Base-by-base conservation (phyloP, 352 stramenopile species). In the Globisporangium cystogenes region DNA sequence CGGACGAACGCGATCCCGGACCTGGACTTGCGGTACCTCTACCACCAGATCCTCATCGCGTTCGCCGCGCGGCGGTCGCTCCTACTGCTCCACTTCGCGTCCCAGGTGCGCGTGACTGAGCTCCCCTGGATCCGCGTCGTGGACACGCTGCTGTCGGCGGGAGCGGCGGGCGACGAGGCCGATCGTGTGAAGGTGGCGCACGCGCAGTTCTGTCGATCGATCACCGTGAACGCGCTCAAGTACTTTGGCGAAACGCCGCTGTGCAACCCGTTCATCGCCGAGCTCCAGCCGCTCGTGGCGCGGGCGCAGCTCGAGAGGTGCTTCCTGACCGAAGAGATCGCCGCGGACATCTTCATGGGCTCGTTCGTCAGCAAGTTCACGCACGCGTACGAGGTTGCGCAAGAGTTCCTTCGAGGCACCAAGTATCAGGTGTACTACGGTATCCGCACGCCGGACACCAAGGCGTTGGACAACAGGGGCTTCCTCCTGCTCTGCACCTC, bases 271-370 rank as follows among this genome's bases (percentile, higher is more conserved):
- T 67, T 67, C 47, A 42, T 58, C 23, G 35, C 40, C 1, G 60
- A 67, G 41, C 48, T 51, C 1, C 26, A 43, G 2, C 27, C 36
- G 24, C 46, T 64, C 7, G 45, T 64, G 15, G 7, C 33, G n/a
- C 24, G 31, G 1, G 46, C 51, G 2, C n/a, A 12, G 7, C 40
- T 47, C 14, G 4, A 53, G 7, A 2, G 16, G 12, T 67, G 60
- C 36, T 26, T 16, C 1, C 24, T 64, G 16, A 26, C 64, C 40
- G 47, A 64, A 60, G 51, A 54, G 35, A 26, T 68, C n/a, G 56
- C 55, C 3, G 55, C 51, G 1, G 60, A 64, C 36, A 68, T 64
- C 48, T 68, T 64, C 45, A 53, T 60, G 48, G 60, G 60, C 18
- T 29, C 29, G 0, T 64, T 67, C 27, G 42, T 40, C 8, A 7